Percentiles rank a stretch among this genome's conserved stretches.
phyloP scores from a whole-genome alignment of 1,139 yeast species.

The Protomyces lactucae-debilis region DNA sequence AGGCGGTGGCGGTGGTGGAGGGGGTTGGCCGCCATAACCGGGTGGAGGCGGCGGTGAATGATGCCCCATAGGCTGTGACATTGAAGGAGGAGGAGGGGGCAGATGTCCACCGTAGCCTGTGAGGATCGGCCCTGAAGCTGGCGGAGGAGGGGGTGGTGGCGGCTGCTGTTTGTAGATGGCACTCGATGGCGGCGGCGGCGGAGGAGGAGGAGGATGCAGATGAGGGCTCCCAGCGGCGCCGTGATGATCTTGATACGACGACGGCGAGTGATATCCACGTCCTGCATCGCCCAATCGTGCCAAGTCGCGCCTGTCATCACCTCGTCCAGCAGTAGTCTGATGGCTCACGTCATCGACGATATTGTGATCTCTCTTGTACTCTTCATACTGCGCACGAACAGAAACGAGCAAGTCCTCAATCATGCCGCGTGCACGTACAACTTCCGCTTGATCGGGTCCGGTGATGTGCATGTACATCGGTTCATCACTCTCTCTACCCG shows the following conservation, averaged over 20 bases:
- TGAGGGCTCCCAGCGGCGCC: not conserved
- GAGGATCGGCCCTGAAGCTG: not conserved
- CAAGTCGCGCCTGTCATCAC: not conserved
- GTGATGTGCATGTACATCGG: constrained; percentile 39
- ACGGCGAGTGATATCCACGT: not conserved
- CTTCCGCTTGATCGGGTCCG: constrained; percentile 37
- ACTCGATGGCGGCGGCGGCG: constrained; percentile 1
- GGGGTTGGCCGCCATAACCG: constrained; percentile 1
- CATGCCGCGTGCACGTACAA: constrained; percentile 38
- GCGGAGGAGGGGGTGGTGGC: constrained; percentile 19
- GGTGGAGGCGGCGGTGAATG: constrained; percentile 14
- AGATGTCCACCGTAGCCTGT: too few species aligned
- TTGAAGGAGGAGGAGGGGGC: too few species aligned
- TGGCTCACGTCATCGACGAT: constrained; percentile 1
- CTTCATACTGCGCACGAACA: constrained; percentile 37
- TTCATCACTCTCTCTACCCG: constrained; percentile 39
- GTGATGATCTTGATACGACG: not conserved
- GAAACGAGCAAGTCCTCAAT: constrained; percentile 39
- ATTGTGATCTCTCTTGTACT: constrained; percentile 28
- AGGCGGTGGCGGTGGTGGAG: constrained; percentile 19
- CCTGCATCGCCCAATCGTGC: constrained; percentile 3
- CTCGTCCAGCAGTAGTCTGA: too few species aligned
- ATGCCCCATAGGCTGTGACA: not conserved
- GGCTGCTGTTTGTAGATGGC: not conserved
- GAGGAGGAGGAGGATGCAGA: not conserved